Percentiles rank a stretch among this genome's conserved stretches.
Evolutionary conservation across 2,329 filamentous ascomycete species (phyloP).

Genomic region (Colletotrichum eremochloae): DNA sequence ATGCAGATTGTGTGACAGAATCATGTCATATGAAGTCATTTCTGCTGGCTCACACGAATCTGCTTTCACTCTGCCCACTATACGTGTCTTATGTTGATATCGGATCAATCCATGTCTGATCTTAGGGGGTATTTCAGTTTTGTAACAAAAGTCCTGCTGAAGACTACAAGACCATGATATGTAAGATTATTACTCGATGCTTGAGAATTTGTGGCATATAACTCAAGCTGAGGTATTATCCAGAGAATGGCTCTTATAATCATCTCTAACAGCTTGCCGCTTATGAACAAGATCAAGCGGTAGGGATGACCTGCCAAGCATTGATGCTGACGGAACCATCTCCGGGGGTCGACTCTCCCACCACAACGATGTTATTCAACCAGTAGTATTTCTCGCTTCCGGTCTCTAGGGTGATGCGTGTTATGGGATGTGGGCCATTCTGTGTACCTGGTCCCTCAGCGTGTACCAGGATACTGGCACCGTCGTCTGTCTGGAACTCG

Average conservation of each 20-base stretch:
- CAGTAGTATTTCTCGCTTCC: constrained; percentile 18
- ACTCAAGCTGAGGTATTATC: too few relatives aligned
- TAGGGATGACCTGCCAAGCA: constrained; percentile 6
- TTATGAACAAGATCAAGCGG: background rate
- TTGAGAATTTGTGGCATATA: too few relatives aligned
- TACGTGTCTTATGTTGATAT: too few relatives aligned
- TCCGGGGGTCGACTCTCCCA: background rate
- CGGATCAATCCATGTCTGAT: too few relatives aligned
- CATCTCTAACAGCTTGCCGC: background rate
- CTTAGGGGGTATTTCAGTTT: too few relatives aligned
- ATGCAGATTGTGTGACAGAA: background rate
- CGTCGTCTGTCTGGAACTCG: constrained; percentile 21
- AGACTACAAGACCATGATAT: too few relatives aligned
- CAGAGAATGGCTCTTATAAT: too few relatives aligned
- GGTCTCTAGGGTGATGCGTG: constrained; percentile 13
- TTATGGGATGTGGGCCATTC: constrained; percentile 4
- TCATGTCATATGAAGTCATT: background rate
- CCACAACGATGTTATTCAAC: constrained; percentile 10
- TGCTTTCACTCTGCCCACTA: too few relatives aligned
- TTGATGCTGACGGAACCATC: constrained; percentile 8
- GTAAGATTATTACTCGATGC: too few relatives aligned
- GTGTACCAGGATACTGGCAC: constrained; percentile 16
- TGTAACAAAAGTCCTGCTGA: too few relatives aligned
- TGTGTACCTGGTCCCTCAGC: background rate
- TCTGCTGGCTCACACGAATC: too few relatives aligned